These are phyloP conservation scores for Ballota nigra DNA, from an alignment of 257 asterid species.

Conservation along the genomic window DNA sequence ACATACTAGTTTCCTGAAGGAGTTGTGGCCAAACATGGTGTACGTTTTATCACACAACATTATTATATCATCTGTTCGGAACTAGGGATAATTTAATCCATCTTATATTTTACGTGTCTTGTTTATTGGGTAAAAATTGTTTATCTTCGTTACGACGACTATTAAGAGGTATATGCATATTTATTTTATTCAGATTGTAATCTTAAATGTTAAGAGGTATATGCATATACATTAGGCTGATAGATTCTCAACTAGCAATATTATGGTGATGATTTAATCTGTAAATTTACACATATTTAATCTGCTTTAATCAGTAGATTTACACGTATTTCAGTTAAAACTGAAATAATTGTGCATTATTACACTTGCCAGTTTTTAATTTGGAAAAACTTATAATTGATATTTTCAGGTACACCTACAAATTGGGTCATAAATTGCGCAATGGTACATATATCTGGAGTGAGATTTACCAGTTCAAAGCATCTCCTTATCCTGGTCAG, in stretches of 20 bases:
- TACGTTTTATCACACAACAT: constrained; percentile 21
- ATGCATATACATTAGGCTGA: not conserved
- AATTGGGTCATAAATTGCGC: constrained; percentile 67
- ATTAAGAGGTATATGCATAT: too few species aligned
- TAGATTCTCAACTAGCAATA: not conserved
- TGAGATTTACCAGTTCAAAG: constrained; percentile 55
- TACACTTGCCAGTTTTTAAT: not conserved
- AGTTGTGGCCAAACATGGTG: constrained; percentile 42
- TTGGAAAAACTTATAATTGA: not conserved
- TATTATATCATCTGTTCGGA: not conserved
- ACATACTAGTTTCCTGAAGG: constrained; percentile 44
- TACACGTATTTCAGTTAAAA: not conserved
- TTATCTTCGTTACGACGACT: not conserved
- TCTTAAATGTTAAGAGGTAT: not conserved
- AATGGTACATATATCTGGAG: constrained; percentile 74
- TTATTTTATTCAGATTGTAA: not conserved
- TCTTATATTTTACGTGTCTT: not conserved
- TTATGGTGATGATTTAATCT: not conserved
- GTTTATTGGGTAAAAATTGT: not conserved
- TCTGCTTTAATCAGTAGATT: not conserved
- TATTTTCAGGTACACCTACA: constrained; percentile 84
- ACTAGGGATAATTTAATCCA: not conserved
- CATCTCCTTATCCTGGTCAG: constrained; percentile 97
- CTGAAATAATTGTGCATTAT: not conserved
- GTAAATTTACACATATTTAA: not conserved